phyloP scores from a whole-genome alignment of 805 yeast genomes.

The Sugiyamaella qingdaonensis region DNA sequence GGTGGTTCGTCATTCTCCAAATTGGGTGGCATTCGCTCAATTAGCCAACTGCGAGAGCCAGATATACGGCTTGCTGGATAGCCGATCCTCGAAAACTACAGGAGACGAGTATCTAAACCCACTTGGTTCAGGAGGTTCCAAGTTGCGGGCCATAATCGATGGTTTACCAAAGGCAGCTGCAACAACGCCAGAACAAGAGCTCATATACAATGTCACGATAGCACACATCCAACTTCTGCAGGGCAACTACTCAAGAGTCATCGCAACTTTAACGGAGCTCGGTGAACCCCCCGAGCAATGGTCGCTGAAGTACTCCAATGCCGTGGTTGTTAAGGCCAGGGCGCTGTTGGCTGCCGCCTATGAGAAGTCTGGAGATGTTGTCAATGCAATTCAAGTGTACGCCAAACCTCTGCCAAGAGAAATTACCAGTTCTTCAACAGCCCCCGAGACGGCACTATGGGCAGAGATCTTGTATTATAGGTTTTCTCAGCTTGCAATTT shows the following conservation, averaged over 20 bases:
- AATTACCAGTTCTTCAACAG: conserved; percentile 23
- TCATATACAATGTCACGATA: conserved; percentile 14
- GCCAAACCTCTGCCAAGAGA: conserved; percentile 4
- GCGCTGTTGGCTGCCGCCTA: conserved; percentile 26
- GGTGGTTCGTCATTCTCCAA: conserved; percentile 11
- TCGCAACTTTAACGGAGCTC: conserved; percentile 12
- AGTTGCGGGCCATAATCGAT: not conserved
- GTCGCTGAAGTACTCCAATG: conserved; percentile 17
- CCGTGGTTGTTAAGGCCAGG: conserved; percentile 17
- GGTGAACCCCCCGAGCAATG: conserved; percentile 8
- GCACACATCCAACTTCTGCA: conserved; percentile 20
- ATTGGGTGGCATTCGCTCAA: conserved; percentile 6
- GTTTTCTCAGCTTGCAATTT: not conserved
- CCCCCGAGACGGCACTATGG: conserved; percentile 41
- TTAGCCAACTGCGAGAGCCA: conserved; percentile 5
- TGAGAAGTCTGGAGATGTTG: conserved; percentile 18
- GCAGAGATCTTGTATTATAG: conserved; percentile 31
- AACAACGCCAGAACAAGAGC: conserved; percentile 12
- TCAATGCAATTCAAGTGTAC: conserved; percentile 19
- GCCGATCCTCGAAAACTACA: not conserved
- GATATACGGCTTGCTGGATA: not conserved
- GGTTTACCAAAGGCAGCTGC: not conserved
- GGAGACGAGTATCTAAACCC: conserved; percentile 1
- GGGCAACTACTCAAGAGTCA: conserved; percentile 16
- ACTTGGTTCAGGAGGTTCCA: not conserved